phyloP scores from a whole-genome alignment of 1,139 yeast species.

The Candida sanyaensis region DNA sequence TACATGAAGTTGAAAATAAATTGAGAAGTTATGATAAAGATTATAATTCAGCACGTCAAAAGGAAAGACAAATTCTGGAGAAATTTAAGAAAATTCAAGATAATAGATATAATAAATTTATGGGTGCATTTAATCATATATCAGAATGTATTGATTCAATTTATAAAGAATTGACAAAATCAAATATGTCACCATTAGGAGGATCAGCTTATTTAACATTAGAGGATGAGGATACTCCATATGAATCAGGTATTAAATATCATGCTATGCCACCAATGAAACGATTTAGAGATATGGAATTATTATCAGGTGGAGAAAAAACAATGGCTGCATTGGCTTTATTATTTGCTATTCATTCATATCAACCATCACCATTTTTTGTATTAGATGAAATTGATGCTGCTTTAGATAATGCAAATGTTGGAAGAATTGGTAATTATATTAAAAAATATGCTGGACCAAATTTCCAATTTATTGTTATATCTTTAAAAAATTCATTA shows the following conservation, averaged over 20 bases:
- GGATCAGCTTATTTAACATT: constrained; percentile 90
- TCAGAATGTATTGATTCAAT: constrained; percentile 70
- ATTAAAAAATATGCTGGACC: constrained; percentile 77
- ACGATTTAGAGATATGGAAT: constrained; percentile 89
- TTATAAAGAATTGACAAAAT: constrained; percentile 84
- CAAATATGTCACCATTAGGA: constrained; percentile 70
- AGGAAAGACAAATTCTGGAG: constrained; percentile 57
- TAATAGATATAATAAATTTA: constrained; percentile 62
- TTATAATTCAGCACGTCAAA: constrained; percentile 60
- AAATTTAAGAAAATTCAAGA: constrained; percentile 63
- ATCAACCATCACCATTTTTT: constrained; percentile 93
- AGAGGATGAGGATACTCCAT: constrained; percentile 91
- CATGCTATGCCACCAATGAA: constrained; percentile 98
- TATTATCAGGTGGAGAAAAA: constrained; percentile 94
- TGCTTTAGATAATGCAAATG: constrained; percentile 90
- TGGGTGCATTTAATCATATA: constrained; percentile 75
- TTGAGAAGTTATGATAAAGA: constrained; percentile 66
- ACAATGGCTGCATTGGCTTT: constrained; percentile 95
- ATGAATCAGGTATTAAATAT: constrained; percentile 76
- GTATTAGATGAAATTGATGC: constrained; percentile 97
- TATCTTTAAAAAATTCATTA: constrained; percentile 83
- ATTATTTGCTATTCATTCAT: constrained; percentile 87
- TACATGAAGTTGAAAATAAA: constrained; percentile 66
- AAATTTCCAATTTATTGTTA: constrained; percentile 87
- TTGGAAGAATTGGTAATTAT: constrained; percentile 80